Conservation (phyloP, 345 rosid genomes). For the Cardiospermum halicacabum region DNA sequence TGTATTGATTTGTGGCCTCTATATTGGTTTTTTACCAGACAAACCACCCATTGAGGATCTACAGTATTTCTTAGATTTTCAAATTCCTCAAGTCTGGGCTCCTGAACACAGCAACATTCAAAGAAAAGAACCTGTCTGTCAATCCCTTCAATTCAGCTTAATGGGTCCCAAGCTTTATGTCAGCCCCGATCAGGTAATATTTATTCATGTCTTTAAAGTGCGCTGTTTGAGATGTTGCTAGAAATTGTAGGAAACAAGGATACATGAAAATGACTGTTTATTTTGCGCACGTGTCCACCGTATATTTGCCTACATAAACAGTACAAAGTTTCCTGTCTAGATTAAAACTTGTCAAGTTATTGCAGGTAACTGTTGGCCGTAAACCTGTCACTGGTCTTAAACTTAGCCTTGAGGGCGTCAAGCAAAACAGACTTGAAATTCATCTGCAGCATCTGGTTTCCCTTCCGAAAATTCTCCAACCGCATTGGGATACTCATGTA, state of each 20-base stretch:
- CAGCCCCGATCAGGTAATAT: constrained; percentile 93
- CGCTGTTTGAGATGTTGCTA: neutral
- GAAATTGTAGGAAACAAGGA: neutral
- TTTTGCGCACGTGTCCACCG: neutral
- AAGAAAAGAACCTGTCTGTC: constrained; percentile 87
- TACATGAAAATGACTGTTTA: neutral
- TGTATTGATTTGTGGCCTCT: constrained; percentile 13
- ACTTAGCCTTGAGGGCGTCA: constrained; percentile 81
- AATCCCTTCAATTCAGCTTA: constrained; percentile 91
- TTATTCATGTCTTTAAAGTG: neutral
- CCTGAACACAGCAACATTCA: constrained; percentile 86
- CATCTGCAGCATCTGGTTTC: constrained; percentile 93
- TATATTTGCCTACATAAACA: neutral
- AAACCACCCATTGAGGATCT: constrained; percentile 97
- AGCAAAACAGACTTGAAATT: constrained; percentile 79
- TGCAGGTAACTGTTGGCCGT: constrained; percentile 94
- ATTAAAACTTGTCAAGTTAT: neutral
- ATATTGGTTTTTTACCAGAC: constrained; percentile 36
- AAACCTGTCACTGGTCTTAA: constrained; percentile 93
- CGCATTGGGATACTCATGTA: constrained; percentile 93
- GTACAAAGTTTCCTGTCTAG: neutral
- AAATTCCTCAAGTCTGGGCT: constrained; percentile 88
- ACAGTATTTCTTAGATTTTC: constrained; percentile 91
- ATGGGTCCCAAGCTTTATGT: constrained; percentile 98
- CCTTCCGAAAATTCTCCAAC: constrained; percentile 90